Evolutionary conservation across 306 rosid genomes (phyloP), one percentile per base, ranked within the genome.

Genomic region (Carpinus viminea): DNA sequence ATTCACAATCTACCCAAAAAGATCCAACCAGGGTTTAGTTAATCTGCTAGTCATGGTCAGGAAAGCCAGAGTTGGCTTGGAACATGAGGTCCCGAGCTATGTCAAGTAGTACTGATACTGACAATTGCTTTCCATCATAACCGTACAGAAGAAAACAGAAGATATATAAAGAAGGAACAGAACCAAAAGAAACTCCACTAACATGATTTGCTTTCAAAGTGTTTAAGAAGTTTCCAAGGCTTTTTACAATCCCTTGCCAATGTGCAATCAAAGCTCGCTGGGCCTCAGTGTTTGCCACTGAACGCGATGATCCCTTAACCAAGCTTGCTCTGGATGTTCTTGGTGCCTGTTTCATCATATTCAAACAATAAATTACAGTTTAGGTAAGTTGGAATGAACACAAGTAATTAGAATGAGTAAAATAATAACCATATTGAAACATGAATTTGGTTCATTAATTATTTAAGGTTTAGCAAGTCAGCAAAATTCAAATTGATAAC

Each of bases 171-270:
- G 45, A 62, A 26, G 51, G 72, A 31, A 31, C 26, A 38, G 60
- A 59, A 59, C 10, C 57, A 77, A 78, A 74, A 46, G 60, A 70
- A 76, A 70, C 21, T 75, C n/a, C 56, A 87, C 99, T 89, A 76
- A 96, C 99, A 74, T 87, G 88, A 84, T 96, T 93, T 79, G 87
- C 92, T 85, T 90, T 91, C 91, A 96, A 87, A 78, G 88, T 91
- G 78, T 91, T 89, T 79, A 93, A 83, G 81, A 88, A 93, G 89
- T 75, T 93, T 80, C 87, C 87, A 73, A 93, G 91, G 85, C 94
- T 90, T 92, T 88, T 93, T 46, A 96, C 98, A 81, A 96, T 96
- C 84, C 94, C 96, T 85, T 96, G 99, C 99, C 99, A 96, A 80
- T 96, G 98, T 61, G 94, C 99, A 88, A 96, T 93, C 85, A 96